These are phyloP conservation scores for Ophioceras dolichostomum DNA, from an alignment of 2,329 filamentous ascomycete genomes.

Conservation along the genomic window DNA sequence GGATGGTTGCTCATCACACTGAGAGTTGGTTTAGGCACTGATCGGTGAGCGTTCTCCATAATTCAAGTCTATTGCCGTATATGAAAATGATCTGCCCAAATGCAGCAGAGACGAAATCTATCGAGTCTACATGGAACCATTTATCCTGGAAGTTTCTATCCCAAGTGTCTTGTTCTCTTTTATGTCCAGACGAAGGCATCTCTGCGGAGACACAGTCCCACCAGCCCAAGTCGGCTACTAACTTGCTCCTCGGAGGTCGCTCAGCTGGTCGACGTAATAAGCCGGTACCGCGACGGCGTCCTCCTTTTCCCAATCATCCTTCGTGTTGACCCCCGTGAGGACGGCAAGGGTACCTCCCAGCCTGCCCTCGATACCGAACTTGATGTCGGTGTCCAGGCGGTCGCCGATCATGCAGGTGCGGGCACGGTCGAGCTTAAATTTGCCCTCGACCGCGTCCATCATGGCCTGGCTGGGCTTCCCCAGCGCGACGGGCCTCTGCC, in stretches of 20 bases:
- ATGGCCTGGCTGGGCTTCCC: constrained; percentile 97
- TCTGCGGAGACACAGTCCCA: too few relatives aligned
- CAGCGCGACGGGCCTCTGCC: constrained; percentile 59
- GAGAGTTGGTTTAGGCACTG: too few relatives aligned
- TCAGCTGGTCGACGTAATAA: constrained; percentile 75
- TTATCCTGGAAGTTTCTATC: too few relatives aligned
- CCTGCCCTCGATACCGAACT: constrained; percentile 83
- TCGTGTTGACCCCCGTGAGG: constrained; percentile 77
- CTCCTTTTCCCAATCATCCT: constrained; percentile 67
- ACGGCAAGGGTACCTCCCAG: constrained; percentile 87
- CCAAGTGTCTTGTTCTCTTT: too few relatives aligned
- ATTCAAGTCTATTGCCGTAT: too few relatives aligned
- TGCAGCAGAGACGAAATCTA: too few relatives aligned
- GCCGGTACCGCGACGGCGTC: constrained; percentile 59
- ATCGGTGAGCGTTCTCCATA: too few relatives aligned
- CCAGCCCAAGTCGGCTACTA: too few relatives aligned
- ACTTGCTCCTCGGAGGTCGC: constrained; percentile 50
- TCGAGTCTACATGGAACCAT: too few relatives aligned
- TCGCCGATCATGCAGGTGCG: constrained; percentile 95
- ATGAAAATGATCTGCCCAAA: too few relatives aligned
- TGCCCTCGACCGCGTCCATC: constrained; percentile 98
- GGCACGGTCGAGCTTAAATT: constrained; percentile 75
- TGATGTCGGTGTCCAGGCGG: constrained; percentile 86
- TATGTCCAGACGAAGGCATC: too few relatives aligned
- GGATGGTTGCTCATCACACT: too few relatives aligned